Conservation (phyloP, 2,329 filamentous ascomycete genomes). For the Boeremia exigua region DNA sequence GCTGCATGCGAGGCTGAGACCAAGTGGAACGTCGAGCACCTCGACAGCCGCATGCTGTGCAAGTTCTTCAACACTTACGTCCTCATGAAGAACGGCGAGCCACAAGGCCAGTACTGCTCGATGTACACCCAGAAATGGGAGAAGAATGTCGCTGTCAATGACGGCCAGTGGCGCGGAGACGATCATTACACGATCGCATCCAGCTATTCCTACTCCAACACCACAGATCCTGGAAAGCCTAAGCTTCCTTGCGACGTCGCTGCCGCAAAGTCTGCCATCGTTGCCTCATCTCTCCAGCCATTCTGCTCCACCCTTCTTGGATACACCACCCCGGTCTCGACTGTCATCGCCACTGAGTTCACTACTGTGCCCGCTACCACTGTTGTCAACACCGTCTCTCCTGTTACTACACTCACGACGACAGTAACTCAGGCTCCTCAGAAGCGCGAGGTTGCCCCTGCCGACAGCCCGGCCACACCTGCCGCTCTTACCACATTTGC, state of each 20-base stretch:
- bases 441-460: background rate
- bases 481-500: background rate
- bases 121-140: background rate
- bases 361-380: background rate
- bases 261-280: background rate
- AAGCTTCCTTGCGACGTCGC: background rate
- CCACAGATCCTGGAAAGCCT: background rate
- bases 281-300: background rate
- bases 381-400: background rate
- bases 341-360: background rate
- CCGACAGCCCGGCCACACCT: background rate
- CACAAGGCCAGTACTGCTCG: constrained; percentile 1
- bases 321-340: background rate
- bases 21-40: background rate
- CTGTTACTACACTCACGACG: background rate
- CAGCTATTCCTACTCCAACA: background rate
- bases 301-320: background rate
- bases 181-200: background rate
- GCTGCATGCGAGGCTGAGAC: background rate
- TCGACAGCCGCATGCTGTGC: background rate
- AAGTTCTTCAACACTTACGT: constrained; percentile 8
- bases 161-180: background rate
- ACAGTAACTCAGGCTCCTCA: background rate
- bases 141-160: background rate
- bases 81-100: background rate